Percentiles rank a stretch among this genome's conserved stretches.
phyloP scores from a whole-genome alignment of 2,329 filamentous ascomycete species.

The Fusarium albosuccineum region DNA sequence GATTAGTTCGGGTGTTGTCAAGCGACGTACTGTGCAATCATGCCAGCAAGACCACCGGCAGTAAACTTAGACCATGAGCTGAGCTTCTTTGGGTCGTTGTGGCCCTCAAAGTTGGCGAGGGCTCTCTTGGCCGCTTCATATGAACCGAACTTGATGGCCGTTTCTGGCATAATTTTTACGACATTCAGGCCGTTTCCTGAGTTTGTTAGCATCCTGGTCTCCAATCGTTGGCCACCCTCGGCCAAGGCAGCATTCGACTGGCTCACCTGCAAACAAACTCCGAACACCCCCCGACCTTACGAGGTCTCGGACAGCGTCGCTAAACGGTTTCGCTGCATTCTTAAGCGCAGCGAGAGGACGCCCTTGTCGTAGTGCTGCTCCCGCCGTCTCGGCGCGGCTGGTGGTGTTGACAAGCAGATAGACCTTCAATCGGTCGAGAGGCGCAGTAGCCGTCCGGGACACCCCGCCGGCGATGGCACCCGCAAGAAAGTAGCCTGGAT shows the following conservation, averaged over 20 bases:
- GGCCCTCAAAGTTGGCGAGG: slow-evolving; percentile 88
- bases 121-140: slow-evolving; percentile 95
- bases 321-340: slow-evolving; percentile 76
- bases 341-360: slow-evolving; percentile 73
- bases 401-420: slow-evolving; percentile 93
- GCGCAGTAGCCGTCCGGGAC: slow-evolving; percentile 94
- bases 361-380: slow-evolving; percentile 78
- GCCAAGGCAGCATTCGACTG: neutral
- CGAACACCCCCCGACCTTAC: slow-evolving; percentile 88
- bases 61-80: slow-evolving; percentile 89
- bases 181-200: slow-evolving; percentile 96
- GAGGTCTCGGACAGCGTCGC: slow-evolving; percentile 80
- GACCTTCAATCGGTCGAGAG: slow-evolving; percentile 96
- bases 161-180: slow-evolving; percentile 98
- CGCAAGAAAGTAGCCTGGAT: slow-evolving; percentile 97
- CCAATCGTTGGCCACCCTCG: neutral
- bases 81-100: slow-evolving; percentile 83
- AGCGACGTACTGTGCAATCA: slow-evolving; percentile 85
- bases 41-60: slow-evolving; percentile 90
- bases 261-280: slow-evolving; percentile 91
- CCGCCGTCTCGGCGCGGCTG: slow-evolving; percentile 63
- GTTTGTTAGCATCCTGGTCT: slow-evolving; percentile 20
- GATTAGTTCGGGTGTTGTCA: neutral
- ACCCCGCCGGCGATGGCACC: slow-evolving; percentile 95
- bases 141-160: slow-evolving; percentile 96